Base-by-base conservation (phyloP, 1,284 basidiomycete genomes). In the Volvariella volvacea region DNA sequence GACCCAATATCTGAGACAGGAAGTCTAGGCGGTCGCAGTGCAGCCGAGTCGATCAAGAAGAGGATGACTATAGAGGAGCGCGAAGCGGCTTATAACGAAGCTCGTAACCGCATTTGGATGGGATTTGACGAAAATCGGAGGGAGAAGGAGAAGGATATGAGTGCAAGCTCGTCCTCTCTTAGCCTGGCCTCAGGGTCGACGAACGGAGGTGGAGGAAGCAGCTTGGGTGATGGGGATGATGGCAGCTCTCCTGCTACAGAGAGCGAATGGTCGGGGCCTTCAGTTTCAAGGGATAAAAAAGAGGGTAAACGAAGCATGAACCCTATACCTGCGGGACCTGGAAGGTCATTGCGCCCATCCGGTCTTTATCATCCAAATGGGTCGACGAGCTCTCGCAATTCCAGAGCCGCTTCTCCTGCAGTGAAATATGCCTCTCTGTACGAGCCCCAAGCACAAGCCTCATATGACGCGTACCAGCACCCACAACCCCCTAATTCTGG, bases 31-130 rank as follows among this genome's bases (percentile, higher is more conserved):
- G 78, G 81, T 6, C 73, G 80, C 43, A 83, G 80, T 56, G 80
- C 71, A 55, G 67, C 74, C 10, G 77, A 76, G 14, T 74, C 73
- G 34, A 70, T 62, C 53, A 86, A 81, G 64, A 80, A 83, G 55
- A 72, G 73, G 28, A 76, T 78, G 65, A 88, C 87, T 2, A 81
- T 90, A 32, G 82, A 83, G 53, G 80, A 89, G 59, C 80, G 88
- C 39, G 85, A 86, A 56, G 88, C 85, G 1, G 88, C 84, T 10
- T 91, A 91, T 55, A 83, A 87, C 45, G 79, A 86, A 60, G 88
- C 88, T 22, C 78, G 88, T 36, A 80, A 78, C 30, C 76, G 88
- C 44, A 91, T 91, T 52, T 91, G 90, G 65, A 82, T 83, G 75
- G 79, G 65, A 48, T 87, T 88, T 53, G 74, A 86, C 55, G 84